Evolutionary conservation across 2,329 filamentous ascomycete genomes (phyloP), one percentile per base, ranked within the genome.

Genomic region (Cryphonectria nitschkei): DNA sequence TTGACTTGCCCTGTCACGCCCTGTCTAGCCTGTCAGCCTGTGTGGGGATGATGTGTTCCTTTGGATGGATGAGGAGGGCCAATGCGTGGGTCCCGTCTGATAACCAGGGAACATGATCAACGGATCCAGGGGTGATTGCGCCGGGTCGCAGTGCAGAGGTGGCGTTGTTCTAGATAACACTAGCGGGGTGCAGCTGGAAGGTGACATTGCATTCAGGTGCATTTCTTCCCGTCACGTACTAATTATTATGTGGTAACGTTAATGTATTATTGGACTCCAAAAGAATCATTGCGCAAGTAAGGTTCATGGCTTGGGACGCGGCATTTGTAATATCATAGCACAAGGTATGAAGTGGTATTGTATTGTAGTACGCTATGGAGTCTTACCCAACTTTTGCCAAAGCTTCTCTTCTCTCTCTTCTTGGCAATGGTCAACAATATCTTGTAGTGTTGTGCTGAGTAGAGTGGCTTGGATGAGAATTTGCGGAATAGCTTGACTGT

Each of bases 81-180:
- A 22, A 22, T 37, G 5, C 34, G 3, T 13, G 32, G 58, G 34
- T 39, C 16, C 39, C 16, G 32, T 26, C 58, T 61, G 58, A 61
- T 61, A 61, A 39, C 32, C 46, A 50, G 19, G 58, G 22, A 61
- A 39, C n/a, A 9, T 54, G 29, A 37, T 34, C 29, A 60, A 29
- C 56, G 16, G 22, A 14, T 37, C 34, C n/a, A 39, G 7, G 8
- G 32, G 19, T 50, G 19, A 11, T 11, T 61, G 32, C 2, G 58
- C 58, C 58, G 58, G 58, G 58, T 61, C 39, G 34, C 58, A 39
- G 34, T 39, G 58, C 34, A 26, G 34, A 39, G 29, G 11, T 39
- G 58, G 58, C 58, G 32, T 11, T 11, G 58, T 61, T 26, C 54
- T 58, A 58, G 54, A 58, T 58, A 58, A 58, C 54, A 58, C 54